Percentiles rank a stretch among this genome's conserved stretches.
Evolutionary conservation across 2,329 filamentous ascomycete genomes (phyloP).

Genomic region (Daldinia sp.): DNA sequence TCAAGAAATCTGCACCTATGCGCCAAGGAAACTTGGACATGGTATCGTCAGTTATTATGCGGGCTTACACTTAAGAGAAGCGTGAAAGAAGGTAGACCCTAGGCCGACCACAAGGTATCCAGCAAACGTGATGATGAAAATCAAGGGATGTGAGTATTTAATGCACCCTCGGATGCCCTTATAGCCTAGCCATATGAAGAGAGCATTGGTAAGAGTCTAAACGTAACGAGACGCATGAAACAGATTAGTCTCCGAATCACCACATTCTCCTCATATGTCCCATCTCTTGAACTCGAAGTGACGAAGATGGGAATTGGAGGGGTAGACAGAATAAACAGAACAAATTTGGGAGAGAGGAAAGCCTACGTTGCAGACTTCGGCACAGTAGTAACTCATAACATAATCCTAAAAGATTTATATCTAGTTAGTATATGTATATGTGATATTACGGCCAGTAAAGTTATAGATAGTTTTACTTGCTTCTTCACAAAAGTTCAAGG

Average conservation of each 20-base stretch:
- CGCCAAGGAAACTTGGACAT: conserved; percentile 1
- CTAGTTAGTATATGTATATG: too few relatives aligned
- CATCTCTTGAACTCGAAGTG: neutral
- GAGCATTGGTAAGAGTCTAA: conserved; percentile 78
- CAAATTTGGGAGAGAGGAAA: neutral
- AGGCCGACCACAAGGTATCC: conserved; percentile 64
- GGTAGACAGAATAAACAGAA: neutral
- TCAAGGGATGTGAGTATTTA: conserved; percentile 73
- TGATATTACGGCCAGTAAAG: neutral
- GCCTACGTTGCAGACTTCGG: conserved; percentile 74
- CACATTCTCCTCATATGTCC: neutral
- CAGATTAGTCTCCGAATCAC: conserved; percentile 34
- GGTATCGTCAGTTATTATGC: neutral
- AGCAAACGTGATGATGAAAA: conserved; percentile 73
- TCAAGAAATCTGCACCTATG: conserved; percentile 2
- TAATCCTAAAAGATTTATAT: conserved; percentile 53
- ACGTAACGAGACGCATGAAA: conserved; percentile 36
- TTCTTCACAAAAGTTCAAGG: conserved; percentile 84
- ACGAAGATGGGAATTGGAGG: neutral
- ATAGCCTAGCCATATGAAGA: conserved; percentile 81
- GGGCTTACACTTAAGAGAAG: conserved; percentile 62
- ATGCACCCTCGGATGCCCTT: conserved; percentile 79
- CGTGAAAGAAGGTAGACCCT: conserved; percentile 65
- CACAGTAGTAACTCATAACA: conserved; percentile 77
- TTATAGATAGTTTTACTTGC: conserved; percentile 49